Percentiles rank a stretch among this genome's conserved stretches.
phyloP scores from a whole-genome alignment of 2,329 filamentous ascomycete species.

The Delphinella strobiligena region DNA sequence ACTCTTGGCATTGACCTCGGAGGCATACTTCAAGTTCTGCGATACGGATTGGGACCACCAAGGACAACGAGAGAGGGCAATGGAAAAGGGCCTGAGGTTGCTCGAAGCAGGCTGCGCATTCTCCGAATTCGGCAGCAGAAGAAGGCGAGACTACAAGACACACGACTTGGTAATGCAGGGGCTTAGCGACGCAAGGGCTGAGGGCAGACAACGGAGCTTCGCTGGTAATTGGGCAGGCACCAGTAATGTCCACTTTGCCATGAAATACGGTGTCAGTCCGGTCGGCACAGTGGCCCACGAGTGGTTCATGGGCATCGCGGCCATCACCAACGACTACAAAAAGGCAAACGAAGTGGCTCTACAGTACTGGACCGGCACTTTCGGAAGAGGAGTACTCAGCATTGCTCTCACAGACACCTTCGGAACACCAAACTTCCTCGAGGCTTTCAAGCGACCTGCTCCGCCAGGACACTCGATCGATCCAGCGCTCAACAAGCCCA shows the following conservation, averaged over 20 bases:
- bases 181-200: conserved; percentile 64
- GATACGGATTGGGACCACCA: conserved; percentile 86
- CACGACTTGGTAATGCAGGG: conserved; percentile 86
- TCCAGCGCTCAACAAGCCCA: conserved; percentile 8
- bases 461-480: conserved; percentile 19
- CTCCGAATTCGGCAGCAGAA: conserved; percentile 85
- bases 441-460: conserved; percentile 63
- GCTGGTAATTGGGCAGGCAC: conserved; percentile 71
- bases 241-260: conserved; percentile 93
- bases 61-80: conserved; percentile 75
- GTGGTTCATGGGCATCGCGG: conserved; percentile 98
- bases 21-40: conserved; percentile 95
- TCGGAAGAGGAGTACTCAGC: conserved; percentile 66
- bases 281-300: conserved; percentile 91
- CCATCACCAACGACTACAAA: conserved; percentile 76
- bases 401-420: conserved; percentile 96
- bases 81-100: conserved; percentile 64
- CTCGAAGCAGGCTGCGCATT: conserved; percentile 75
- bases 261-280: conserved; percentile 75
- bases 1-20: conserved; percentile 77
- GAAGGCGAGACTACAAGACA: conserved; percentile 86
- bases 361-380: conserved; percentile 81
- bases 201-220: conserved; percentile 43
- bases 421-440: conserved; percentile 78
- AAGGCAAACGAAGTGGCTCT: conserved; percentile 74